Evolutionary conservation across 2,329 filamentous ascomycete species (phyloP).

Genomic region (Hymenoscyphus scutula): DNA sequence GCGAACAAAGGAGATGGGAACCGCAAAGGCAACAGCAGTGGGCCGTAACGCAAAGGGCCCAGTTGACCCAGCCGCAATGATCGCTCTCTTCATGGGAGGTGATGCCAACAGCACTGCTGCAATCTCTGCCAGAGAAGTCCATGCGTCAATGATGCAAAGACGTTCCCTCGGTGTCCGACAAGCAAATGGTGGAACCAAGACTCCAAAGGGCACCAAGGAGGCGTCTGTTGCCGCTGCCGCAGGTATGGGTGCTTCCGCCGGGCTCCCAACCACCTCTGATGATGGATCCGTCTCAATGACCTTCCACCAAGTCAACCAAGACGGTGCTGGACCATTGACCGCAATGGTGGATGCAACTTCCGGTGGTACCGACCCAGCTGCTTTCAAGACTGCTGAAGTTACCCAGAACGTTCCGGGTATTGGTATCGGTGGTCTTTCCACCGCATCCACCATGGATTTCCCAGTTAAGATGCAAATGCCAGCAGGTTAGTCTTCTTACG

Average conservation of each 20-base stretch:
- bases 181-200: slow-evolving; percentile 46
- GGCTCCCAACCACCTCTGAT: slow-evolving; percentile 60
- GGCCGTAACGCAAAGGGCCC: slow-evolving; percentile 59
- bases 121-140: slow-evolving; percentile 61
- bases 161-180: slow-evolving; percentile 34
- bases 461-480: slow-evolving; percentile 65
- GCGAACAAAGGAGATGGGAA: slow-evolving; percentile 56
- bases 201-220: slow-evolving; percentile 47
- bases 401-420: slow-evolving; percentile 60
- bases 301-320: slow-evolving; percentile 70
- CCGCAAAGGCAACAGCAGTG: slow-evolving; percentile 54
- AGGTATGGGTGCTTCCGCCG: slow-evolving; percentile 49
- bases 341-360: slow-evolving; percentile 62
- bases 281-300: slow-evolving; percentile 61
- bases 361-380: slow-evolving; percentile 57
- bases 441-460: slow-evolving; percentile 61
- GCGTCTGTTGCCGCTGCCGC: slow-evolving; percentile 51
- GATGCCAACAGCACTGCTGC: slow-evolving; percentile 41
- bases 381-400: slow-evolving; percentile 59
- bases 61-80: slow-evolving; percentile 55
- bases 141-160: slow-evolving; percentile 60
- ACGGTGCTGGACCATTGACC: slow-evolving; percentile 62
- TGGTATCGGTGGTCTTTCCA: slow-evolving; percentile 55
- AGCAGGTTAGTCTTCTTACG: slow-evolving; percentile 34
- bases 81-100: slow-evolving; percentile 58